A percentile compares a stretch with the other conserved stretches of the same genome.
These are phyloP conservation scores for Dendrobium officinale DNA, from an alignment of 106 monocot species.

Conservation along the genomic window DNA sequence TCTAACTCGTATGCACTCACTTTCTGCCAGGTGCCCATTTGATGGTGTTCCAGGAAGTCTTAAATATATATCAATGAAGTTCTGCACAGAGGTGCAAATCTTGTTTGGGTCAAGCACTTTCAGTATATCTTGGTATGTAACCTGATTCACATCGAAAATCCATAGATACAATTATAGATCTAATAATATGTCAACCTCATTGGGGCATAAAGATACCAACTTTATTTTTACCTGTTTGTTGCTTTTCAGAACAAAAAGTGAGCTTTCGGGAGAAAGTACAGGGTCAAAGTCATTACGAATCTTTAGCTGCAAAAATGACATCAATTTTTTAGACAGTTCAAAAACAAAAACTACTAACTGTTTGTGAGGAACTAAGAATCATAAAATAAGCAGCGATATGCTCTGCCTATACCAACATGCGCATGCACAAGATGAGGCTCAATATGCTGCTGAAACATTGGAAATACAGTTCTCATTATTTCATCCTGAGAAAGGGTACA, in stretches of 20 bases:
- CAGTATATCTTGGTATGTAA: constrained; percentile 75
- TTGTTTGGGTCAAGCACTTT: constrained; percentile 86
- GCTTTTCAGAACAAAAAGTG: constrained; percentile 93
- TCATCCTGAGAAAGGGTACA: constrained; percentile 71
- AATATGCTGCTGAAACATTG: constrained; percentile 91
- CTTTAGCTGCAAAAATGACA: constrained; percentile 63
- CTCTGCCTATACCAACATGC: constrained; percentile 85
- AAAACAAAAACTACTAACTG: background rate
- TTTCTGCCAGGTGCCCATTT: constrained; percentile 72
- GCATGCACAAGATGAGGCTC: constrained; percentile 99
- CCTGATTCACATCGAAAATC: constrained; percentile 36
- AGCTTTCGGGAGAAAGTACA: constrained; percentile 98
- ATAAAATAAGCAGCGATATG: constrained; percentile 2
- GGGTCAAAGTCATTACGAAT: constrained; percentile 99
- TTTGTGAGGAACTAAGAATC: background rate
- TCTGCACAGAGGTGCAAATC: constrained; percentile 90
- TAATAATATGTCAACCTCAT: constrained; percentile 4
- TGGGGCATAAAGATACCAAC: background rate
- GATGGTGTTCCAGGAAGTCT: constrained; percentile 76
- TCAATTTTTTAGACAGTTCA: background rate
- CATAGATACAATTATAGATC: background rate
- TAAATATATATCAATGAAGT: constrained; percentile 90
- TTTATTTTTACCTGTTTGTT: constrained; percentile 61
- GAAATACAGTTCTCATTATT: constrained; percentile 97
- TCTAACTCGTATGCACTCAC: constrained; percentile 91